These are phyloP conservation scores for Boletus huronensis DNA, from an alignment of 768 basidiomycete species.

Conservation along the genomic window DNA sequence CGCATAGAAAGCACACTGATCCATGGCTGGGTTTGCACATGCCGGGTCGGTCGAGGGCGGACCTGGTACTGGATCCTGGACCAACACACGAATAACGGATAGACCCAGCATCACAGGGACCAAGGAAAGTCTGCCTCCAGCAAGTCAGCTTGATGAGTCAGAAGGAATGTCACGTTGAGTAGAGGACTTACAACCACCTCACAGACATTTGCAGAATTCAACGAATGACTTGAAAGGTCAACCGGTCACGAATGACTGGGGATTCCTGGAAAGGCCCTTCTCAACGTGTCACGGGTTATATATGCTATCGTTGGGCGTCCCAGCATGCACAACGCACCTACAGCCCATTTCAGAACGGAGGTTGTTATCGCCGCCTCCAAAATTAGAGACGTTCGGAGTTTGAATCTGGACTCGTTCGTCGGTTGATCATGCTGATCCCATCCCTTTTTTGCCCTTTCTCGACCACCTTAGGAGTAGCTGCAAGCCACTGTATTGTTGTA, in stretches of 20 bases:
- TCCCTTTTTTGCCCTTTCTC: no score
- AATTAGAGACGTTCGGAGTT: no score
- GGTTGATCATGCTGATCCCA: no score
- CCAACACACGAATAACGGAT: neutral
- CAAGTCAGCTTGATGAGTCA: neutral
- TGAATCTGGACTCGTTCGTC: no score
- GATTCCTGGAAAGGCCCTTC: no score
- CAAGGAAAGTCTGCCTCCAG: neutral
- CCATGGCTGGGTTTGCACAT: conserved; percentile 32
- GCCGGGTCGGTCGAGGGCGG: conserved; percentile 15
- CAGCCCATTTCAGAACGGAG: no score
- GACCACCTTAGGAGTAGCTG: no score
- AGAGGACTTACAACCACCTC: neutral
- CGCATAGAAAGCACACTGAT: conserved; percentile 43
- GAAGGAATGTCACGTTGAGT: neutral
- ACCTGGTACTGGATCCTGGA: neutral
- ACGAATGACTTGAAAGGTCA: neutral
- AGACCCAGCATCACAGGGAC: neutral
- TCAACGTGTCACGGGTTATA: neutral
- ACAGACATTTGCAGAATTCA: neutral
- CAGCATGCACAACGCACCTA: no score
- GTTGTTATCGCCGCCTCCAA: no score
- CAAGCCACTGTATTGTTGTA: no score
- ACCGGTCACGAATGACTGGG: neutral
- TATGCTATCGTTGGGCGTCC: neutral